These are phyloP conservation scores for Neurospora discreta DNA, from an alignment of 495 filamentous ascomycete genomes.

Conservation along the genomic window DNA sequence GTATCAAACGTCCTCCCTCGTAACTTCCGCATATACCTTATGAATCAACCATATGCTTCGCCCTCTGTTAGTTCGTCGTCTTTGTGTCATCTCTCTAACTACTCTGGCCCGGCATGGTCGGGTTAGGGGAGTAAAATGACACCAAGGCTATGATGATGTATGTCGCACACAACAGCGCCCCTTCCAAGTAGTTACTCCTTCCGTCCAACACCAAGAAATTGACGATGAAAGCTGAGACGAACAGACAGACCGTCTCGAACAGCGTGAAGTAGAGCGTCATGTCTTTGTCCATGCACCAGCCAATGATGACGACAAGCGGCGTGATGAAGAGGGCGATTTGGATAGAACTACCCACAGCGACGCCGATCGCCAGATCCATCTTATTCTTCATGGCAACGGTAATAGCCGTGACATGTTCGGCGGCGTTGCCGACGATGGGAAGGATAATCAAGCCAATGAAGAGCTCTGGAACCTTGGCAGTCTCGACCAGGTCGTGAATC, in stretches of 20 bases:
- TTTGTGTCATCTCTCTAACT: slow-evolving; percentile 5
- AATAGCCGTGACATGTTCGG: slow-evolving; percentile 85
- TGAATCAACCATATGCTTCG: background rate
- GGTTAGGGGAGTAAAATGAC: slow-evolving; percentile 53
- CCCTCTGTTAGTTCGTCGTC: background rate
- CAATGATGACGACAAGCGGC: slow-evolving; percentile 77
- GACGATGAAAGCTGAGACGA: slow-evolving; percentile 78
- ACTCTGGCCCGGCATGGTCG: slow-evolving; percentile 30
- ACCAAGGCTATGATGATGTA: slow-evolving; percentile 70
- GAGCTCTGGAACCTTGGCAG: slow-evolving; percentile 52
- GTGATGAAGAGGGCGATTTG: slow-evolving; percentile 88
- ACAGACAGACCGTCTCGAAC: slow-evolving; percentile 80
- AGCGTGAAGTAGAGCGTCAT: slow-evolving; percentile 89
- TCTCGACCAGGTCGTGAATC: slow-evolving; percentile 58
- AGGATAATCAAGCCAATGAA: slow-evolving; percentile 86
- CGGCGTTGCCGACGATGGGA: slow-evolving; percentile 85
- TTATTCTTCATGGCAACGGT: slow-evolving; percentile 88
- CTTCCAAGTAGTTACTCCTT: slow-evolving; percentile 80
- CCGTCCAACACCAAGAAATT: slow-evolving; percentile 87
- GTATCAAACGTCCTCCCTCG: background rate
- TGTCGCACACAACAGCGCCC: slow-evolving; percentile 65
- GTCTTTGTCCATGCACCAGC: slow-evolving; percentile 69
- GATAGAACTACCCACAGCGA: slow-evolving; percentile 79
- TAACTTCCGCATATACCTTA: background rate
- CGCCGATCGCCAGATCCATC: slow-evolving; percentile 89